A percentile compares a stretch with the other conserved stretches of the same genome.
Evolutionary conservation across 2,329 filamentous ascomycete species (phyloP).

Genomic region (Colletotrichum melonis): DNA sequence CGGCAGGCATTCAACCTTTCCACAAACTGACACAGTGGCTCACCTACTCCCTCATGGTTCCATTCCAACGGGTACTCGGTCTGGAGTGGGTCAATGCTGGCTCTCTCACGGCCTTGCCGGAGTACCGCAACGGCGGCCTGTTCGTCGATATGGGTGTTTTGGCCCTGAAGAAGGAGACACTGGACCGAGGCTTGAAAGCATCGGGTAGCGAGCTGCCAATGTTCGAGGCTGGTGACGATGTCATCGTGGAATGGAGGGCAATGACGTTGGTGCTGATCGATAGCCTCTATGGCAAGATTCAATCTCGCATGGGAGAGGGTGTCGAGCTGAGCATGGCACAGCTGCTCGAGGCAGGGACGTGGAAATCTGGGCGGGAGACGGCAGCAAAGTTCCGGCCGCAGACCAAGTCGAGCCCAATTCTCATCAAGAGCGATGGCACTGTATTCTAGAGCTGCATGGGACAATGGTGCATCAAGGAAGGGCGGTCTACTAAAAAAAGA

Average conservation of each 20-base stretch:
- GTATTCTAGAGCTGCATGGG: constrained; percentile 67
- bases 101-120: constrained; percentile 86
- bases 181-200: constrained; percentile 74
- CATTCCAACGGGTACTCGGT: constrained; percentile 84
- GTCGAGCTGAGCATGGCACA: constrained; percentile 58
- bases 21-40: constrained; percentile 97
- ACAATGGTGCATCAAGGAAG: neutral
- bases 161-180: constrained; percentile 77
- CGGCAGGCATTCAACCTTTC: constrained; percentile 78
- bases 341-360: constrained; percentile 64
- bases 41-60: constrained; percentile 92
- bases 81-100: constrained; percentile 86
- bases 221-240: constrained; percentile 70
- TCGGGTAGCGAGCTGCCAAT: constrained; percentile 65
- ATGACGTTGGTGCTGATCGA: constrained; percentile 72
- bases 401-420: constrained; percentile 85
- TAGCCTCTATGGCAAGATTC: constrained; percentile 60
- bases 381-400: constrained; percentile 82
- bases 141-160: constrained; percentile 87
- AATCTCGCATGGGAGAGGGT: constrained; percentile 46
- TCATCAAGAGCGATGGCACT: constrained; percentile 84
- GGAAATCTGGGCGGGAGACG: constrained; percentile 80
- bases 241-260: constrained; percentile 74
- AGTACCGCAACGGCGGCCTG: constrained; percentile 92
- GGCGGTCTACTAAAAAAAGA: neutral